These are phyloP conservation scores for Auricularia cornea DNA, from an alignment of 768 basidiomycete species.

Conservation along the genomic window DNA sequence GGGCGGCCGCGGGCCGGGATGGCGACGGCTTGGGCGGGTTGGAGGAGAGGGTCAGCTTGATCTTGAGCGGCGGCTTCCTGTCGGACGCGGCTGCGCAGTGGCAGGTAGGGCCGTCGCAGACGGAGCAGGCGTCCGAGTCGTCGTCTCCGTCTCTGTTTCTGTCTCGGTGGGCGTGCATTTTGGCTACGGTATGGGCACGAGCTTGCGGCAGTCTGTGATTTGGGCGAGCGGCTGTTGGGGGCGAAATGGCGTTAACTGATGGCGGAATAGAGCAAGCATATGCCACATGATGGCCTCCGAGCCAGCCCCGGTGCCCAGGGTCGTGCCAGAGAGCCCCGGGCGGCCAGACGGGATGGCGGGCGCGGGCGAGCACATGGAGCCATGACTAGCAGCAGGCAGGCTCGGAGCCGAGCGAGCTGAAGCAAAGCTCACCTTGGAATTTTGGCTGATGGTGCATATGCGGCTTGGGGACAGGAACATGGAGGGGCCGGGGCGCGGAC, in stretches of 20 bases:
- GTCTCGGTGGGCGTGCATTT: too few relatives aligned
- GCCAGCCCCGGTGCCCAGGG: neutral
- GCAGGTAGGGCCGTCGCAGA: too few relatives aligned
- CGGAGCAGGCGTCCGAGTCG: neutral
- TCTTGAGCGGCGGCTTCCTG: neutral
- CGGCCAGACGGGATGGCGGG: neutral
- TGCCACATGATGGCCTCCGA: neutral
- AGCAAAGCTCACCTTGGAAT: neutral
- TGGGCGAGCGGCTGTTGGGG: neutral
- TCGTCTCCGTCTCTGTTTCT: neutral
- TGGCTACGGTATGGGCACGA: neutral
- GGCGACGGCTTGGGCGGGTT: neutral
- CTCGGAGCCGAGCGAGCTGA: neutral
- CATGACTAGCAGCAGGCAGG: too few relatives aligned
- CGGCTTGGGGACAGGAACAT: neutral
- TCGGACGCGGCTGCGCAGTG: neutral
- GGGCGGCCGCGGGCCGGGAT: neutral
- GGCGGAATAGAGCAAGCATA: neutral
- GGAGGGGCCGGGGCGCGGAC: neutral
- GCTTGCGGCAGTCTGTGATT: neutral
- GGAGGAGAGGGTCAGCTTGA: neutral
- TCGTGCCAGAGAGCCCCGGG: neutral
- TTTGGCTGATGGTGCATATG: neutral
- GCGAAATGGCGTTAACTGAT: neutral
- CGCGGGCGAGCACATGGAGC: too few relatives aligned